These are phyloP conservation scores for Phaeosphaeria sp. DNA, from an alignment of 2,329 filamentous ascomycete genomes.

Conservation along the genomic window DNA sequence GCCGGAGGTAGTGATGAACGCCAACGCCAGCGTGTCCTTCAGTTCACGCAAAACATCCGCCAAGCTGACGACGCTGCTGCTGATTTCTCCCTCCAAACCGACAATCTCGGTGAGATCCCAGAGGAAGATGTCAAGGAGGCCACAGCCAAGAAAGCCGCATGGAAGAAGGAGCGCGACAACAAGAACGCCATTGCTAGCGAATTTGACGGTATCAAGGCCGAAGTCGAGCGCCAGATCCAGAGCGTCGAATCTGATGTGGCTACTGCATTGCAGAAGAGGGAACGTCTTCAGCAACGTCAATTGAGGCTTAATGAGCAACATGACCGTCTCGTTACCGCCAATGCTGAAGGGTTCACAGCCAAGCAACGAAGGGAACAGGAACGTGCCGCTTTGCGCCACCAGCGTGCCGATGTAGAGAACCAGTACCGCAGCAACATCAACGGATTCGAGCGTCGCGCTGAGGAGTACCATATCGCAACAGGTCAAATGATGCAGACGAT, in stretches of 20 bases:
- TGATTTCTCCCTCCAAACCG: conserved; percentile 65
- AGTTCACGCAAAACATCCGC: conserved; percentile 76
- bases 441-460: conserved; percentile 46
- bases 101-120: conserved; percentile 68
- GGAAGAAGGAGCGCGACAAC: conserved; percentile 60
- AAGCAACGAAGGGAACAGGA: conserved; percentile 57
- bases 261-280: conserved; percentile 70
- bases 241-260: conserved; percentile 69
- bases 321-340: conserved; percentile 72
- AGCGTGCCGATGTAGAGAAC: conserved; percentile 43
- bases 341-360: conserved; percentile 68
- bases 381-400: conserved; percentile 44
- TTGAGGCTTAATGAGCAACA: conserved; percentile 76
- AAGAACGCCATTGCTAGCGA: conserved; percentile 60
- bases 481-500: conserved; percentile 45
- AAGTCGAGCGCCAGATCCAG: conserved; percentile 68
- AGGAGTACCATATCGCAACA: conserved; percentile 46
- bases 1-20: conserved; percentile 78
- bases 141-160: conserved; percentile 63
- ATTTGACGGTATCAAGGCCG: conserved; percentile 67
- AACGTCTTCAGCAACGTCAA: conserved; percentile 74
- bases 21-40: conserved; percentile 74
- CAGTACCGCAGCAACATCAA: conserved; percentile 49
- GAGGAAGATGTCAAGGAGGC: conserved; percentile 66
- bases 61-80: conserved; percentile 69